Evolutionary conservation across 495 filamentous ascomycete genomes (phyloP).

Genomic region (Tuber calosporum): DNA sequence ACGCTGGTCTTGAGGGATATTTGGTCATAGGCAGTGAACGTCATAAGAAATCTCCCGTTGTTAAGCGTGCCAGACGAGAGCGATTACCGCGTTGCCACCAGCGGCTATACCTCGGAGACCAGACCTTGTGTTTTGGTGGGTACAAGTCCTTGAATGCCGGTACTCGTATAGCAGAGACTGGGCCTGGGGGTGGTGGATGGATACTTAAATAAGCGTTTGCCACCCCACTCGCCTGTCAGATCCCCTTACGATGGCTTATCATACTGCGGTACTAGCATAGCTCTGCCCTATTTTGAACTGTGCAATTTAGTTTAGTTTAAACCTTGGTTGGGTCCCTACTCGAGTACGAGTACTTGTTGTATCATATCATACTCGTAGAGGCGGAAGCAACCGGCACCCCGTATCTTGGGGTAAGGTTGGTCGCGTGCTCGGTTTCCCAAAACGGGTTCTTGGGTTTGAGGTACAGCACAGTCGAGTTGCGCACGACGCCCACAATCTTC

Average conservation of each 20-base stretch:
- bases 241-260: neutral
- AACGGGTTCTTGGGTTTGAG: neutral
- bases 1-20: neutral
- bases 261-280: neutral
- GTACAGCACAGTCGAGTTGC: neutral
- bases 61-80: neutral
- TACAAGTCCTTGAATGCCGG: neutral
- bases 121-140: neutral
- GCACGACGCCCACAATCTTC: neutral
- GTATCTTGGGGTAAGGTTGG: neutral
- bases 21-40: neutral
- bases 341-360: too few relatives aligned
- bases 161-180: too few relatives aligned
- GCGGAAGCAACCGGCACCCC: neutral
- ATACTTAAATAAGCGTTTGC: neutral
- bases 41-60: neutral
- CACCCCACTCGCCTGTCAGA: neutral
- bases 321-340: neutral
- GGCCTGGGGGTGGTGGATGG: neutral
- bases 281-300: neutral
- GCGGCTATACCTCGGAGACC: neutral
- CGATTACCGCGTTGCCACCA: neutral
- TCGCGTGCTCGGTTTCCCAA: neutral
- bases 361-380: too few relatives aligned
- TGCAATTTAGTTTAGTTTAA: neutral